Evolutionary conservation across 345 rosid species (phyloP).

Genomic region (Sonneratia alba): DNA sequence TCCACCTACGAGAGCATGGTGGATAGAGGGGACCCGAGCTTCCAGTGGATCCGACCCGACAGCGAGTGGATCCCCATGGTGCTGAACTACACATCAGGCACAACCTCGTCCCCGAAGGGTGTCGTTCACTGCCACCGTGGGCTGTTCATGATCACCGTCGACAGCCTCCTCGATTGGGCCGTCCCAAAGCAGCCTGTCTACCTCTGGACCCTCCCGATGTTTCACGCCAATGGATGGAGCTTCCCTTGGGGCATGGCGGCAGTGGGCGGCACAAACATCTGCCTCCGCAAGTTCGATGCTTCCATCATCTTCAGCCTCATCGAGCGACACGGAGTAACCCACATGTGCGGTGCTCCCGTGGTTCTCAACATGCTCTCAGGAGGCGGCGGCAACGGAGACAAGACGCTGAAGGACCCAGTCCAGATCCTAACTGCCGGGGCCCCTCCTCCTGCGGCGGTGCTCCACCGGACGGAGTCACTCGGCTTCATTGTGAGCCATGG

Average conservation of each 20-base stretch:
- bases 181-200: slow-evolving; percentile 59
- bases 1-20: slow-evolving; percentile 44
- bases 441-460: slow-evolving; percentile 69
- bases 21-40: slow-evolving; percentile 37
- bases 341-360: slow-evolving; percentile 87
- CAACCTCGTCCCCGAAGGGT: slow-evolving; percentile 83
- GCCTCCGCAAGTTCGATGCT: slow-evolving; percentile 60
- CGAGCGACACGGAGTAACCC: slow-evolving; percentile 50
- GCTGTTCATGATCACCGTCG: slow-evolving; percentile 34
- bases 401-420: slow-evolving; percentile 19
- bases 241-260: slow-evolving; percentile 76
- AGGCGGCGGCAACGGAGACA: slow-evolving; percentile 14
- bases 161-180: slow-evolving; percentile 45
- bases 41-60: slow-evolving; percentile 41
- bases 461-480: slow-evolving; percentile 45
- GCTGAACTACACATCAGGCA: slow-evolving; percentile 77
- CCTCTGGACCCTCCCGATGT: slow-evolving; percentile 85
- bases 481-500: slow-evolving; percentile 68
- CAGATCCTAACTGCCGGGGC: slow-evolving; percentile 69
- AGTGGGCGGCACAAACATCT: slow-evolving; percentile 68
- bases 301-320: slow-evolving; percentile 38
- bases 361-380: slow-evolving; percentile 67
- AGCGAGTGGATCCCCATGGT: slow-evolving; percentile 64
- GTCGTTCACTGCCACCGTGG: slow-evolving; percentile 81
- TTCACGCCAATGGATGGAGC: slow-evolving; percentile 83